These are phyloP conservation scores for Solioccasus polychromus DNA, from an alignment of 768 basidiomycete genomes.

Conservation along the genomic window DNA sequence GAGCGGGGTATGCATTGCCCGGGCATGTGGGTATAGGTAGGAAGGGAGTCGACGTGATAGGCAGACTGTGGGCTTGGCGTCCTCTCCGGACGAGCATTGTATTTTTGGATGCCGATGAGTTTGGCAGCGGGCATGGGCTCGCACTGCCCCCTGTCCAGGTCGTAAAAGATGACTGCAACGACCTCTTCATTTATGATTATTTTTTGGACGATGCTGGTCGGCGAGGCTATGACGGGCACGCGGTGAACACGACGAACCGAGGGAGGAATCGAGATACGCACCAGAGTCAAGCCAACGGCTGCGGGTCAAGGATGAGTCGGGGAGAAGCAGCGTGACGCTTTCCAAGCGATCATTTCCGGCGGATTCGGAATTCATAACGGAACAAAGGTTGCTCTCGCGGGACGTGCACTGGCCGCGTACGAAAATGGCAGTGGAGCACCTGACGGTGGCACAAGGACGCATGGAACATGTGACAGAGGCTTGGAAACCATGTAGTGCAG, in stretches of 20 bases:
- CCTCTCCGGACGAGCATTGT: conserved; percentile 30
- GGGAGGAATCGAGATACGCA: conserved; percentile 37
- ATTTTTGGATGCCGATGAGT: conserved; percentile 51
- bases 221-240: conserved; percentile 40
- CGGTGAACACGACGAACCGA: conserved; percentile 31
- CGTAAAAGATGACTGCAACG: conserved; percentile 63
- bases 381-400: conserved; percentile 47
- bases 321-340: conserved; percentile 53
- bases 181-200: conserved; percentile 62
- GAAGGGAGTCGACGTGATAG: conserved; percentile 30
- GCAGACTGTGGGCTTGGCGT: conserved; percentile 26
- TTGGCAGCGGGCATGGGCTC: conserved; percentile 57
- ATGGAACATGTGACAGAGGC: conserved; percentile 53
- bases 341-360: conserved; percentile 45
- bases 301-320: conserved; percentile 62
- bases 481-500: conserved; percentile 62
- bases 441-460: conserved; percentile 52
- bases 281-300: conserved; percentile 71
- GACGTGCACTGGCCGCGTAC: conserved; percentile 48
- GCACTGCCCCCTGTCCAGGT: conserved; percentile 57
- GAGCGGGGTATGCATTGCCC: conserved; percentile 37
- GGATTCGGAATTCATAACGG: conserved; percentile 41
- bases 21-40: conserved; percentile 29
- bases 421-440: conserved; percentile 62
- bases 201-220: conserved; percentile 66